These are phyloP conservation scores for Talaromyces sp. DNA, from an alignment of 2,329 filamentous ascomycete genomes.

Conservation along the genomic window DNA sequence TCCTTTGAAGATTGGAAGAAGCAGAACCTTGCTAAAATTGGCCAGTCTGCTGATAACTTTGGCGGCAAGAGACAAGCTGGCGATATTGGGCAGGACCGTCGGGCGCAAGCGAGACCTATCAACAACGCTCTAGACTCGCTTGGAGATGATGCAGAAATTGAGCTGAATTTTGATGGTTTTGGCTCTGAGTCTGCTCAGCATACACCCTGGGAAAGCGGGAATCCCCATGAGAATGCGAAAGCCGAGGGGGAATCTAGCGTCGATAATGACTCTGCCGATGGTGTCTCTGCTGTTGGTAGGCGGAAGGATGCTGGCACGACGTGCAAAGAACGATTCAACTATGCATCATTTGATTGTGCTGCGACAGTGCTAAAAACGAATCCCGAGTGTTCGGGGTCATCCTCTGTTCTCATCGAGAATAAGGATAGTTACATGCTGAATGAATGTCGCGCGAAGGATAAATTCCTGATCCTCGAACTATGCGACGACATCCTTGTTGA, in stretches of 20 bases:
- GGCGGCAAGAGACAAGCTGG: conserved; percentile 55
- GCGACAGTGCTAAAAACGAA: conserved; percentile 91
- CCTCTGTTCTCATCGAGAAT: conserved; percentile 87
- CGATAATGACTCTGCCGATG: conserved; percentile 37
- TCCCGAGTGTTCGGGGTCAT: conserved; percentile 77
- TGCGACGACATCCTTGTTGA: conserved; percentile 85
- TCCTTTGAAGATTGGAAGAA: conserved; percentile 99
- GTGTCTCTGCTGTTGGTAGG: conserved; percentile 49
- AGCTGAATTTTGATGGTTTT: conserved; percentile 66
- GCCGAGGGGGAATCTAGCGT: conserved; percentile 20
- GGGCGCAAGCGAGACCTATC: conserved; percentile 51
- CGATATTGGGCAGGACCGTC: conserved; percentile 48
- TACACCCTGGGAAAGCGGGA: conserved; percentile 30
- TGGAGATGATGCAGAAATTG: conserved; percentile 85
- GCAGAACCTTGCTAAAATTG: conserved; percentile 80
- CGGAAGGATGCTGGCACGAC: conserved; percentile 95
- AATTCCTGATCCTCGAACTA: conserved; percentile 90
- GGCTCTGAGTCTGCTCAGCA: conserved; percentile 40
- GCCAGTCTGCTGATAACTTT: conserved; percentile 69
- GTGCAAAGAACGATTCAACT: conserved; percentile 96
- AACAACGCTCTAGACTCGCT: conserved; percentile 71
- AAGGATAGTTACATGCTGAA: conserved; percentile 99
- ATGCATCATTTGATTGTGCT: conserved; percentile 94
- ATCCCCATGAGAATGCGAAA: conserved; percentile 25
- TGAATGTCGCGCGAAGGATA: conserved; percentile 79